A percentile compares a stretch with the other conserved stretches of the same genome.
Evolutionary conservation across 805 yeast genomes (phyloP).

Genomic region (Saccharomycopsis synnaedendra): DNA sequence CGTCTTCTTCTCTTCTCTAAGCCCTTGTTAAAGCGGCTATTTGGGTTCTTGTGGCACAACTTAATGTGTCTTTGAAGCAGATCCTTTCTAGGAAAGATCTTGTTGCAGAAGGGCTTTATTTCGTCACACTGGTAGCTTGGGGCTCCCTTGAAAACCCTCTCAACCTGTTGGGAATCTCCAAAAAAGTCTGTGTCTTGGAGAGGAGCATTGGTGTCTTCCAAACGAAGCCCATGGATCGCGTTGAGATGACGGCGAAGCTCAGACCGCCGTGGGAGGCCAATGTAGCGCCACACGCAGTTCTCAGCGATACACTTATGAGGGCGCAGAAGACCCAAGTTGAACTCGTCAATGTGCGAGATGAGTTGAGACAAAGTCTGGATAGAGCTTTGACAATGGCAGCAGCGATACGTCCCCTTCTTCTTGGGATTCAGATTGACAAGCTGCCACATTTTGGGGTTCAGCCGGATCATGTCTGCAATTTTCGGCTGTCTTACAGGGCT

Average conservation of each 20-base stretch:
- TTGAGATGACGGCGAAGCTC: constrained; percentile 41
- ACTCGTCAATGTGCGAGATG: constrained; percentile 34
- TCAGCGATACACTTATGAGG: constrained; percentile 34
- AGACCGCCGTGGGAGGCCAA: constrained; percentile 37
- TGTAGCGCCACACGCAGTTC: constrained; percentile 36
- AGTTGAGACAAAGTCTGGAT: constrained; percentile 28
- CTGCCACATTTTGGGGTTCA: not conserved
- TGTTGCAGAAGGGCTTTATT: constrained; percentile 4
- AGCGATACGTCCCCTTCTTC: constrained; percentile 31
- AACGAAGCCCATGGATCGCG: constrained; percentile 27
- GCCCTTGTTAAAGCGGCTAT: constrained; percentile 30
- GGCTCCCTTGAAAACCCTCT: too few relatives aligned
- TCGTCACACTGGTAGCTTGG: not conserved
- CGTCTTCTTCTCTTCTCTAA: constrained; percentile 15
- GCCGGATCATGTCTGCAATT: not conserved
- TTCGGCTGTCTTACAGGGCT: not conserved
- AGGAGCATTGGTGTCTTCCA: constrained; percentile 1
- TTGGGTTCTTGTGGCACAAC: constrained; percentile 19
- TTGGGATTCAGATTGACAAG: constrained; percentile 17
- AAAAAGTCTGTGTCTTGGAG: not conserved
- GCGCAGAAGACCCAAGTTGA: constrained; percentile 23
- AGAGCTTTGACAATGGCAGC: constrained; percentile 34
- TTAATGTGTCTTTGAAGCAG: constrained; percentile 8
- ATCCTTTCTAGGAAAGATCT: constrained; percentile 12
- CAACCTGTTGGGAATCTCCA: too few relatives aligned